Evolutionary conservation across 805 yeast genomes (phyloP).

Genomic region (Suhomyces pyralidae): DNA sequence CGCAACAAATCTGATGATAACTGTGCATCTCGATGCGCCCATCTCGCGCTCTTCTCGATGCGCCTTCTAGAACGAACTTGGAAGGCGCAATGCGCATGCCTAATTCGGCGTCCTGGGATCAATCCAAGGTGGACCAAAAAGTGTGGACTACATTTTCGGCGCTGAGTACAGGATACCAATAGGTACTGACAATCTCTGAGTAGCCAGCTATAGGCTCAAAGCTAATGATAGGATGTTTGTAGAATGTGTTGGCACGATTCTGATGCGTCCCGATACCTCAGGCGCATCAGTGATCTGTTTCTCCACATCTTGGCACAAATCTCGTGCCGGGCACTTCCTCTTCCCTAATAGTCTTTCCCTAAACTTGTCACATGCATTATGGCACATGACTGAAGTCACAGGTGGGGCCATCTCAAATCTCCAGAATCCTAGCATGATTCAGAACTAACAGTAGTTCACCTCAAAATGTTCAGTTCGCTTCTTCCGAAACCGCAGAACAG

Average conservation of each 20-base stretch:
- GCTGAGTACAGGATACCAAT: too few relatives aligned
- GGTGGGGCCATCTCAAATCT: not conserved
- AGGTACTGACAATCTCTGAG: too few relatives aligned
- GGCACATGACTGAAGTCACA: not conserved
- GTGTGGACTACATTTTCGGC: too few relatives aligned
- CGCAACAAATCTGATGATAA: not conserved
- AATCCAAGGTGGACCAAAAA: not conserved
- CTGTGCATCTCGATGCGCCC: not conserved
- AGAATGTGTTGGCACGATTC: not conserved
- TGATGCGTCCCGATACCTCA: not conserved
- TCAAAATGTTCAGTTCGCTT: conserved; percentile 33
- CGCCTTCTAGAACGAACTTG: not conserved
- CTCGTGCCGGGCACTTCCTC: not conserved
- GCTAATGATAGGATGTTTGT: not conserved
- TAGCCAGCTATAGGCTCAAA: not conserved
- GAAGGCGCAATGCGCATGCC: conserved; percentile 1
- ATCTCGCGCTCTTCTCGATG: not conserved
- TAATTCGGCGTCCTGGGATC: not conserved
- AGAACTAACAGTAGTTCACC: not conserved
- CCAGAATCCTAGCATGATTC: not conserved
- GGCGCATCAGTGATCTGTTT: not conserved
- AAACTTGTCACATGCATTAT: not conserved
- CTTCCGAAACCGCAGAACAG: conserved; percentile 34
- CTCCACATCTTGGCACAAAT: not conserved
- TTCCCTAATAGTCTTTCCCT: too few relatives aligned